A percentile compares a stretch with the other conserved stretches of the same genome.
phyloP scores from a whole-genome alignment of 257 asterid species.

The Schizonepeta tenuifolia region DNA sequence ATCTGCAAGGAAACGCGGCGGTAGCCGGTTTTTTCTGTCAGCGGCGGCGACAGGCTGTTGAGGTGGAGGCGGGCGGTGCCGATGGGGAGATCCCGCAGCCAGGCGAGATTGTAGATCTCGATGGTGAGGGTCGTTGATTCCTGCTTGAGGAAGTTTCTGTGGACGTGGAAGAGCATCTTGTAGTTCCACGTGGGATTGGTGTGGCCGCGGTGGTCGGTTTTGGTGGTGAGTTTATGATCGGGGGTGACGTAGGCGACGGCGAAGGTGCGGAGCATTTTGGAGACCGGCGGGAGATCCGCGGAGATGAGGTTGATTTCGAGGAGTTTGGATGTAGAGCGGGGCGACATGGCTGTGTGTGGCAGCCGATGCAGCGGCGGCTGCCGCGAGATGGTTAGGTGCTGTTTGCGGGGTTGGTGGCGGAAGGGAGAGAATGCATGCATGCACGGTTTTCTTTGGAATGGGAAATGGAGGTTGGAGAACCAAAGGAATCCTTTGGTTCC shows the following conservation, averaged over 20 bases:
- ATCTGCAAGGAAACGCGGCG: slow-evolving; percentile 53
- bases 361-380: background rate
- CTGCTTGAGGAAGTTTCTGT: slow-evolving; percentile 49
- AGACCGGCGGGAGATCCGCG: slow-evolving; percentile 82
- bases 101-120: slow-evolving; percentile 79
- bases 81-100: slow-evolving; percentile 85
- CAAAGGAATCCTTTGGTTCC: slow-evolving; percentile 10
- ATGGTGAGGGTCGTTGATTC: slow-evolving; percentile 52
- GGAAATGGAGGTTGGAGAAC: slow-evolving; percentile 1
- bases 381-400: background rate
- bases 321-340: slow-evolving; percentile 42
- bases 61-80: slow-evolving; percentile 67
- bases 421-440: slow-evolving; percentile 28
- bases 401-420: background rate
- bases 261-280: slow-evolving; percentile 79
- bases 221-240: slow-evolving; percentile 70
- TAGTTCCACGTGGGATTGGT: slow-evolving; percentile 83
- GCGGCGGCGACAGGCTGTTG: slow-evolving; percentile 54
- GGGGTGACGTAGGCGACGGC: slow-evolving; percentile 69
- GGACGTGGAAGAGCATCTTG: slow-evolving; percentile 63
- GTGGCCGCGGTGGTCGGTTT: slow-evolving; percentile 74
- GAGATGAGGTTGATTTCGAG: slow-evolving; percentile 69
- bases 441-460: background rate
- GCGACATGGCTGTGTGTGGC: slow-evolving; percentile 33
- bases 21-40: slow-evolving; percentile 37